phyloP scores from a whole-genome alignment of 345 rosid genomes.

The Angophora floribunda region DNA sequence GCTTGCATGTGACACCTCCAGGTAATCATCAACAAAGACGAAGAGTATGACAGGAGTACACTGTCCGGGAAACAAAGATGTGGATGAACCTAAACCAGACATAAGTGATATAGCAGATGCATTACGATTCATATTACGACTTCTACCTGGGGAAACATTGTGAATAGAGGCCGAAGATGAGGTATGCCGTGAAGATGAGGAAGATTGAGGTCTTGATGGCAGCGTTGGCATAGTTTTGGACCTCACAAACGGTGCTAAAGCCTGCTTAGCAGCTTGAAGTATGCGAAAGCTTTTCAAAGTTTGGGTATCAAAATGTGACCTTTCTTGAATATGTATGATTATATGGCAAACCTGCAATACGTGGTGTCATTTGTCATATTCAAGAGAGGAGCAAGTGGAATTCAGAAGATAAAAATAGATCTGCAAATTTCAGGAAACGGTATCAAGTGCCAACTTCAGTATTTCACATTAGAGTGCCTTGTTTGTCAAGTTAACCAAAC shows the following conservation, averaged over 20 bases:
- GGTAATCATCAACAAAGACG: constrained; percentile 61
- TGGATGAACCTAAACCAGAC: constrained; percentile 68
- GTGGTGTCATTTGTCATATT: neutral
- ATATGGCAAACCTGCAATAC: constrained; percentile 86
- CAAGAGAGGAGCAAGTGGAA: neutral
- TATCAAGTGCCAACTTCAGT: neutral
- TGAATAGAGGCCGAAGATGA: constrained; percentile 6
- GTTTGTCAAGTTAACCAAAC: neutral
- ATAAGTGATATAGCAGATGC: constrained; percentile 52
- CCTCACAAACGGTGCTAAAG: constrained; percentile 45
- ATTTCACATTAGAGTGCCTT: neutral
- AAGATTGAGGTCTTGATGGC: constrained; percentile 42
- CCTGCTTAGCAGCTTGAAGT: constrained; percentile 71
- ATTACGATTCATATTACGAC: constrained; percentile 31
- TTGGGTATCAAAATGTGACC: constrained; percentile 54
- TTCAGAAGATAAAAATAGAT: neutral
- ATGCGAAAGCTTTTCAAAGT: constrained; percentile 61
- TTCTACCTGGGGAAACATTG: constrained; percentile 40
- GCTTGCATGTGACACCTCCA: constrained; percentile 24
- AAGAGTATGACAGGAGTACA: constrained; percentile 75
- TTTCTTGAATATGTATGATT: constrained; percentile 53
- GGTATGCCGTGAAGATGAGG: constrained; percentile 23
- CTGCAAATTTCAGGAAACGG: neutral
- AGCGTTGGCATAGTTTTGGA: constrained; percentile 33
- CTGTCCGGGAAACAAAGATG: constrained; percentile 65